Base-by-base conservation (phyloP, 1,284 basidiomycete species). In the Laetiporus sulphureus region DNA sequence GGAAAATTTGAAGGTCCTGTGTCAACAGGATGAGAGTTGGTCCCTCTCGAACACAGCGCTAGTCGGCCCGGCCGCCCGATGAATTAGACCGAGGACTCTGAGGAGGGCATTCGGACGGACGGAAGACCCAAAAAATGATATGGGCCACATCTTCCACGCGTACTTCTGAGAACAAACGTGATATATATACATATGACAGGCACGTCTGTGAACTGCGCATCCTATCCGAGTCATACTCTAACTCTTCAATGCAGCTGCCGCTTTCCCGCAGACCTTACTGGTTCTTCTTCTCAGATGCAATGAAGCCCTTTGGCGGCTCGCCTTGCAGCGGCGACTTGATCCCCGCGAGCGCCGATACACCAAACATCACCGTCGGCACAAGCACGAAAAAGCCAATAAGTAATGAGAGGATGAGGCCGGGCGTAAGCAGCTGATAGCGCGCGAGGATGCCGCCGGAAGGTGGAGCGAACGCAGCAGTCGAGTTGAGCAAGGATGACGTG, bases 401-500 rank as follows among this genome's bases (percentile, higher is more conserved):
- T 18, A 92, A 69, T 2, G 72, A 66, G 7, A 73, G 75, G 61
- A 93, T 86, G 41, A 93, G 71, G 1, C 77, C 86, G 1, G 89
- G 85, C 0, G 89, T 89, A 40, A 92, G 74, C 36, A 91, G 69
- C 56, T 88, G 83, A 58, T 88, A 88, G 33, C 71, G 72, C 46
- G 82, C 74, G 31, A 91, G 70, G 45, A 87, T 77, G 10, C 83
- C 80, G n/a, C 71, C 74, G 19, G 65, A 32, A 52, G 24, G 68
- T 52, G 7, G 66, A 50, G 52, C 42, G 27, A 50, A 46, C 2
- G 46, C 39, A 19, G 45, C 40, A 1, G 48, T 40, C 4, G 45
- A 38, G 6, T 45, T 45, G 12, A 40, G 32, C 16, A 44, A 42
- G 36, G 52, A 47, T 13, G 52, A 40, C 25, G 36, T 44, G 32